Evolutionary conservation across 257 asterid genomes (phyloP).

Genomic region (Jacaranda copaia): DNA sequence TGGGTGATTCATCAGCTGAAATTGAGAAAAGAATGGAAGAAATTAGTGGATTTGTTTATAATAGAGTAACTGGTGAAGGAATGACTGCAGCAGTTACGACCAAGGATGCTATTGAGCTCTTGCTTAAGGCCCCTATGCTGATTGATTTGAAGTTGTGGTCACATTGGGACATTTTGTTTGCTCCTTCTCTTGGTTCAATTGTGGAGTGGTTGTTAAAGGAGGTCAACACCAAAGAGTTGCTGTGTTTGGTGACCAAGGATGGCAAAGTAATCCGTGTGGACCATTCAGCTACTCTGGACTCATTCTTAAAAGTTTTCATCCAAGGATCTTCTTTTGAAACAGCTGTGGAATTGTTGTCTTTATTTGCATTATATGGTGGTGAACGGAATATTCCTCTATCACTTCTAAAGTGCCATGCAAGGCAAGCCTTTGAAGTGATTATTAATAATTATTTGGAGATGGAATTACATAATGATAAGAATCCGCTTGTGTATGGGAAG

Average conservation of each 20-base stretch:
- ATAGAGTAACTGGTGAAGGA: conserved; percentile 47
- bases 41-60: conserved; percentile 38
- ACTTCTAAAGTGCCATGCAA: conserved; percentile 79
- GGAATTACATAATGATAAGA: conserved; percentile 42
- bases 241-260: conserved; percentile 78
- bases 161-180: conserved; percentile 86
- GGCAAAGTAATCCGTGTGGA: conserved; percentile 87
- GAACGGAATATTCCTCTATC: conserved; percentile 70
- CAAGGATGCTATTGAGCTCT: conserved; percentile 70
- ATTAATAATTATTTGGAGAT: conserved; percentile 50
- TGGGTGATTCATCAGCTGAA: conserved; percentile 44
- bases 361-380: conserved; percentile 85
- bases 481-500: conserved; percentile 37
- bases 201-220: conserved; percentile 87
- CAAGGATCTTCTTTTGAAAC: conserved; percentile 78
- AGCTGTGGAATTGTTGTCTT: conserved; percentile 76
- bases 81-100: conserved; percentile 53
- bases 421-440: conserved; percentile 71
- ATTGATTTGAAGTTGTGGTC: conserved; percentile 80
- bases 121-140: conserved; percentile 89
- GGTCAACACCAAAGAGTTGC: conserved; percentile 69
- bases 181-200: conserved; percentile 92
- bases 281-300: conserved; percentile 74
- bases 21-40: conserved; percentile 45
- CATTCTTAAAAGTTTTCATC: conserved; percentile 67